Evolutionary conservation across 2,329 filamentous ascomycete species (phyloP).

Genomic region (Fusarium penzigii): DNA sequence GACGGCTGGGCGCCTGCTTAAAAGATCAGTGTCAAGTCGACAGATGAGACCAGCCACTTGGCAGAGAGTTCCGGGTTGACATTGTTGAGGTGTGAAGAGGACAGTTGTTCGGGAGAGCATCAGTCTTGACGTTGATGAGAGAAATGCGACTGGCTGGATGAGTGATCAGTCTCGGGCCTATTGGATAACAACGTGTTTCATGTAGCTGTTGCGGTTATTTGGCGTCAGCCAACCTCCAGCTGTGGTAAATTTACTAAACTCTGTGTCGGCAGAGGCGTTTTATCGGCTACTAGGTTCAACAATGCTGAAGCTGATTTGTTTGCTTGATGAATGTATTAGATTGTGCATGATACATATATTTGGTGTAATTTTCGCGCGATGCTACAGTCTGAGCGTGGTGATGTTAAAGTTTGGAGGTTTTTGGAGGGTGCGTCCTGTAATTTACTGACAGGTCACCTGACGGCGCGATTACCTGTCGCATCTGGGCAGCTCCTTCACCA

Average conservation of each 20-base stretch:
- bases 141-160: not conserved
- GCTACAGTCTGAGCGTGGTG: too few species aligned
- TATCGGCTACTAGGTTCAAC: too few species aligned
- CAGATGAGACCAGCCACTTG: not conserved
- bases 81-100: not conserved
- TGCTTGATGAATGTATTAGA: too few species aligned
- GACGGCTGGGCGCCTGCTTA: not conserved
- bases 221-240: too few species aligned
- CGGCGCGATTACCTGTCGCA: conserved; percentile 26
- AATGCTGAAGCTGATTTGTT: too few species aligned
- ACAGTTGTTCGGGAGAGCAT: not conserved
- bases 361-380: too few species aligned
- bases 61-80: not conserved
- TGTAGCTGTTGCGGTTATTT: too few species aligned
- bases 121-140: too few species aligned
- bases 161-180: not conserved
- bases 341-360: too few species aligned
- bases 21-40: not conserved
- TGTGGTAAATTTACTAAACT: too few species aligned
- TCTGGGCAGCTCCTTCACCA: not conserved
- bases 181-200: not conserved
- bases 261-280: too few species aligned
- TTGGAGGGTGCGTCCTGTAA: not conserved
- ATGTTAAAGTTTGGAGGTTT: not conserved
- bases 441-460: conserved; percentile 25